These are phyloP conservation scores for Meyerozyma sp. DNA, from an alignment of 1,139 yeast species.

Conservation along the genomic window DNA sequence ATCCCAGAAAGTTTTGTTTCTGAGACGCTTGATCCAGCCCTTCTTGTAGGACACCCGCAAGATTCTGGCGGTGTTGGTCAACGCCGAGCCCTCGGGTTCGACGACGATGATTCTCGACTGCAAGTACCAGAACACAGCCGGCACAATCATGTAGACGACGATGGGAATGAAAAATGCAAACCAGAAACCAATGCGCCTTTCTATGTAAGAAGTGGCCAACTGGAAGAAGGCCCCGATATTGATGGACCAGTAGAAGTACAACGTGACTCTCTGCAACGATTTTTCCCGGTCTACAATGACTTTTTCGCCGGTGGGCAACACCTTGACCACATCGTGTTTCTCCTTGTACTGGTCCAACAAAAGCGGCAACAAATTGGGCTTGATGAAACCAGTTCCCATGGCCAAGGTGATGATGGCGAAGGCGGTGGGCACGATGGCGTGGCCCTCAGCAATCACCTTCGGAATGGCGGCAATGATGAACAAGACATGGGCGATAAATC, in stretches of 20 bases:
- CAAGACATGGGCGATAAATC: constrained; percentile 19
- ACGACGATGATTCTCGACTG: constrained; percentile 31
- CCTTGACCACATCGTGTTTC: constrained; percentile 54
- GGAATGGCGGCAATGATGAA: constrained; percentile 18
- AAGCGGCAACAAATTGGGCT: constrained; percentile 48
- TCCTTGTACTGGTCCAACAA: constrained; percentile 49
- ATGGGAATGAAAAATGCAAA: constrained; percentile 63
- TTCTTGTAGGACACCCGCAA: constrained; percentile 32
- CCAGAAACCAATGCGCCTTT: constrained; percentile 71
- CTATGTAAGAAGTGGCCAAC: constrained; percentile 72
- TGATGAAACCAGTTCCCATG: constrained; percentile 26
- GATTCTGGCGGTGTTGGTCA: constrained; percentile 40
- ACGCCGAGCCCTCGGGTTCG: constrained; percentile 44
- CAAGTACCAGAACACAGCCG: constrained; percentile 37
- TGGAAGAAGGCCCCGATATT: constrained; percentile 78
- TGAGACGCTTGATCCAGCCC: constrained; percentile 35
- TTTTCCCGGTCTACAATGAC: constrained; percentile 69
- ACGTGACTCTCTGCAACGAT: constrained; percentile 69
- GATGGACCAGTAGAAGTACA: constrained; percentile 74
- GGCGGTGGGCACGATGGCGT: constrained; percentile 14
- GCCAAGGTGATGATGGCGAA: constrained; percentile 17
- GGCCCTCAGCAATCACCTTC: constrained; percentile 12
- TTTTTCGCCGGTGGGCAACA: constrained; percentile 54
- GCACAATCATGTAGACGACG: constrained; percentile 43
- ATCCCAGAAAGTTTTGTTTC: constrained; percentile 42